Percentiles rank a stretch among this genome's conserved stretches.
phyloP scores from a whole-genome alignment of 345 rosid genomes.

The Ceriops zippeliana region DNA sequence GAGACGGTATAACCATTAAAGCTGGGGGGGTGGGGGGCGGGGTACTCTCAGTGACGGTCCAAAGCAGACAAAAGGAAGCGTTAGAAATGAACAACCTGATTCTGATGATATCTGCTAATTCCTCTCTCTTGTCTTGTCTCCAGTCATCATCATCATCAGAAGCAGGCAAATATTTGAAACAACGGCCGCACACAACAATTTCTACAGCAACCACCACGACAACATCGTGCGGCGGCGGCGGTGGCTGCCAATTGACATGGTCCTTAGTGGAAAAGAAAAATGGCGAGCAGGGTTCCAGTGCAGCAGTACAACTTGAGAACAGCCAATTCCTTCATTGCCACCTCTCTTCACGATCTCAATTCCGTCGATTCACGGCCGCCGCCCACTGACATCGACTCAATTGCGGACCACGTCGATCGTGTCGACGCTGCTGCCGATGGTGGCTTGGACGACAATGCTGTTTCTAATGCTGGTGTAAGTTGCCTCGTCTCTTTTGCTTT shows the following conservation, averaged over 20 bases:
- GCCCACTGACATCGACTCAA: conserved; percentile 36
- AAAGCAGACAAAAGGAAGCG: conserved; percentile 7
- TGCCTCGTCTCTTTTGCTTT: background rate
- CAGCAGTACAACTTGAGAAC: conserved; percentile 71
- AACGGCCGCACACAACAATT: too few species aligned
- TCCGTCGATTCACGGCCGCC: conserved; percentile 48
- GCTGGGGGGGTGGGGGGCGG: background rate
- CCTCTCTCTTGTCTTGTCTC: background rate
- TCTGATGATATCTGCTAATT: too few species aligned
- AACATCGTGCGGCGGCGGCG: background rate
- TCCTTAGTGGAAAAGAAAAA: conserved; percentile 18
- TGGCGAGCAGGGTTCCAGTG: conserved; percentile 78
- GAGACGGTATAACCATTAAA: conserved; percentile 36
- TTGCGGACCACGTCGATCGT: conserved; percentile 31
- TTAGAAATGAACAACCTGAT: background rate
- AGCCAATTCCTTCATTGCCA: conserved; percentile 54
- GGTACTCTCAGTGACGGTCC: background rate
- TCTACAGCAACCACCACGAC: too few species aligned
- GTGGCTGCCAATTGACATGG: background rate
- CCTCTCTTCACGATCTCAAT: conserved; percentile 81
- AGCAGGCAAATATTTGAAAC: background rate
- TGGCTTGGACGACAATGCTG: conserved; percentile 4
- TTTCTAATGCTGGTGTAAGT: background rate
- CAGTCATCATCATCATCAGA: background rate
- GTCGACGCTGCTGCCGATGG: conserved; percentile 47